A percentile compares a stretch with the other conserved stretches of the same genome.
Evolutionary conservation across 306 rosid genomes (phyloP).

Genomic region (Quercus wislizeni): DNA sequence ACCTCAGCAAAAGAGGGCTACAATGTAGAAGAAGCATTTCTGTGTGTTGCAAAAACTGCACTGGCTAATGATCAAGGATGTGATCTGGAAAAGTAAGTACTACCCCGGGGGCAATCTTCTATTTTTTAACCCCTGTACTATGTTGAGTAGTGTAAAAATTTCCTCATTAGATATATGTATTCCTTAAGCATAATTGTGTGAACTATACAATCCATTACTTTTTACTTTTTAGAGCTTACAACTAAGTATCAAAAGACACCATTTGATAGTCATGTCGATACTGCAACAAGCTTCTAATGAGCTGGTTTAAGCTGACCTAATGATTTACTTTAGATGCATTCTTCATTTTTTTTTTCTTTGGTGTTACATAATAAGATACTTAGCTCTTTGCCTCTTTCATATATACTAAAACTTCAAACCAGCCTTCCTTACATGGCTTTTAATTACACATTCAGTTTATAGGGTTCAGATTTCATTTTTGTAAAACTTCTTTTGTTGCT

Average conservation of each 20-base stretch:
- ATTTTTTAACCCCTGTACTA: not conserved
- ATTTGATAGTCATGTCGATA: not conserved
- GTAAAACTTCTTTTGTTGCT: not conserved
- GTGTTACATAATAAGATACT: not conserved
- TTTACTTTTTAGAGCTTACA: too few species aligned
- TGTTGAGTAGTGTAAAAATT: too few species aligned
- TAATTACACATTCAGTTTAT: not conserved
- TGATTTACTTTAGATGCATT: not conserved
- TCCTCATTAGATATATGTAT: too few species aligned
- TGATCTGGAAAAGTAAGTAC: constrained; percentile 59
- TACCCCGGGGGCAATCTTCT: not conserved
- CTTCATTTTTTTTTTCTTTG: too few species aligned
- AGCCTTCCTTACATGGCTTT: not conserved
- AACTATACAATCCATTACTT: too few species aligned
- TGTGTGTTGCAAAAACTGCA: constrained; percentile 61
- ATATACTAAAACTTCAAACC: not conserved
- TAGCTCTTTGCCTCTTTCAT: not conserved
- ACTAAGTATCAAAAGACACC: too few species aligned
- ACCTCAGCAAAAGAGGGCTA: constrained; percentile 81
- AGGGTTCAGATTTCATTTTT: not conserved
- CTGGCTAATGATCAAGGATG: constrained; percentile 50
- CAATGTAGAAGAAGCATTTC: constrained; percentile 75
- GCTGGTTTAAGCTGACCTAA: not conserved
- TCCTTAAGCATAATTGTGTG: too few species aligned
- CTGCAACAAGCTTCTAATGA: not conserved